Base-by-base conservation (phyloP, 257 asterid species). In the Penstemon eatonii region DNA sequence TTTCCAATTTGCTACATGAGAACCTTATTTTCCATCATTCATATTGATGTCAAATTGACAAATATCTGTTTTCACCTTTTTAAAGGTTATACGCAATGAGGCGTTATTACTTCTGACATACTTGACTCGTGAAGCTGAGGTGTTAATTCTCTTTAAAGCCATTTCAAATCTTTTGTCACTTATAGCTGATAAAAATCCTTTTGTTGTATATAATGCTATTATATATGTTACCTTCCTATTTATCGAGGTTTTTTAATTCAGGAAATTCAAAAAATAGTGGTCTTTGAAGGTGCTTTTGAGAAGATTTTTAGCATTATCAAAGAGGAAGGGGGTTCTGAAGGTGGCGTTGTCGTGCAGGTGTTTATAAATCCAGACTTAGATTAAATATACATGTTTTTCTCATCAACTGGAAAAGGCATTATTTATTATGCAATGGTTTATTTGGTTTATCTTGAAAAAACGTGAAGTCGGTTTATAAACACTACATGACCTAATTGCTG, bases 81-180 rank as follows among this genome's bases (percentile, higher is more conserved):
- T 72, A 53, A 61, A 92, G 96, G 96, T 89, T 75, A 89, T 92
- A 75, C 88, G 96, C 64, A 89, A 92, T 80, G 98, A 92, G 77
- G 96, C 96, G 53, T 76, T 87, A 67, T 67, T 92, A 75, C 96
- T 92, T 69, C 92, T 92, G 63, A 89, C 96, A 53, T 89, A 86
- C 83, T 80, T 92, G 92, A 90, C 99, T 61, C 97, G 96, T 42
- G 97, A 93, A 71, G 99, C 97, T 79, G 95, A 93, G 96, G 99
- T 91, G 66, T 78, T 74, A 50, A 70, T 73, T 69, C 58, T 67
- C 54, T 66, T 46, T 33, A 8, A 55, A 49, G 37, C 66, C 49
- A 59, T 66, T 63, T 38, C 7, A 40, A 65, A 41, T 63, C 7
- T 41, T 53, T 9, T 53, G 1, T 33, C 50, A 46, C 56, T 51